Evolutionary conservation across 257 asterid genomes (phyloP), one percentile per base, ranked within the genome.

Genomic region (Gentiana straminea): DNA sequence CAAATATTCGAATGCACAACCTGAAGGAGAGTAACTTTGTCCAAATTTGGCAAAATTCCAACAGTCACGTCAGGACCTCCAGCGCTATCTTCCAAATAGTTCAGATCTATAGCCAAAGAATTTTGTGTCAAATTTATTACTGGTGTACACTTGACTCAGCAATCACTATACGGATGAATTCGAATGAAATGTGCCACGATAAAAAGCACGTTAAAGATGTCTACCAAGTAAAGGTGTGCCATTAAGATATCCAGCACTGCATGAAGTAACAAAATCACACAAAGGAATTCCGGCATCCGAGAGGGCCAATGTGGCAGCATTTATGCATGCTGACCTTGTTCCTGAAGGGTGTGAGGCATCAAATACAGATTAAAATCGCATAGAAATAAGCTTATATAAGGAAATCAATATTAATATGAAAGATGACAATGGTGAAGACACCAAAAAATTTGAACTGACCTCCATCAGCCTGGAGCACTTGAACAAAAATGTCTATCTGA

Each of bases 391-490:
- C 24, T 24, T 24, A 24, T 24, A 24, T 24, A 39, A 41, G 9
- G 9, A 5, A 41, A 10, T 41, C 9, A 41, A 41, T 10, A 5
- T 4, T 41, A 41, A 41, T 5, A 41, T 4, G 7, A 10, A 41
- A 41, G 7, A 41, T 4, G 11, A 41, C 7, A 41, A 41, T 41
- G 9, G 7, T 5, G 9, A 41, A 4, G 46, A 10, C 24, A 24
- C 46, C 46, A 41, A 10, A 41, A 3, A 56, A 11, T 44, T 47
- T 52, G 58, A 58, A 49, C 75, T 65, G 74, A 89, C 95, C 97
- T 69, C 99, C 97, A 67, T 92, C 99, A 56, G 99, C 99, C 75
- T 92, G 97, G 61, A 92, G 97, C 77, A 88, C 99, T 75, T 88
- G 97, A 74, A 88, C 91, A 78, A 81, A 92, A 39, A 92, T 92